Evolutionary conservation across 2,329 filamentous ascomycete genomes (phyloP).

Genomic region (Talaromyces marneffei): DNA sequence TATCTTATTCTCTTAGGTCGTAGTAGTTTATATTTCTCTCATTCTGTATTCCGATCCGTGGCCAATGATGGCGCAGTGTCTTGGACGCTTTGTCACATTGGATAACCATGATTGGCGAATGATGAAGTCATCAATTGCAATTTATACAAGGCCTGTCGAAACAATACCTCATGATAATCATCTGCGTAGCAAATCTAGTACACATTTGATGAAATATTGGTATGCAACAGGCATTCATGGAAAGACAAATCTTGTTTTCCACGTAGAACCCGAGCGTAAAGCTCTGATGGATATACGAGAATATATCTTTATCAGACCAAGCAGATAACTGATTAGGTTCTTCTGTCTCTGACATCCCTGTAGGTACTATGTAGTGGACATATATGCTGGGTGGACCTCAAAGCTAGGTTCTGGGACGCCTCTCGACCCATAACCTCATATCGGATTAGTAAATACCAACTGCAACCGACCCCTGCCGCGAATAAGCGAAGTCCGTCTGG

Average conservation of each 20-base stretch:
- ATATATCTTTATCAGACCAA: background rate
- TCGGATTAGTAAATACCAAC: background rate
- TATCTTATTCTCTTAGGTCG: background rate
- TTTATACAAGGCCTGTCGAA: background rate
- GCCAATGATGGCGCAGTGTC: background rate
- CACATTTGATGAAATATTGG: background rate
- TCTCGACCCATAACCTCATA: background rate
- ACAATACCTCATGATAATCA: no score
- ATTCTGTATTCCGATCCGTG: background rate
- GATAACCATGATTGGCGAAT: background rate
- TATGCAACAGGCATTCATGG: background rate
- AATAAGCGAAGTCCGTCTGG: background rate
- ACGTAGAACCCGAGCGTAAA: background rate
- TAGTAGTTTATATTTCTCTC: background rate
- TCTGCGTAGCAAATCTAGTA: background rate
- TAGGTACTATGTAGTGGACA: background rate
- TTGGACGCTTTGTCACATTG: background rate
- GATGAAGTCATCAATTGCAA: background rate
- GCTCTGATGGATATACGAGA: background rate
- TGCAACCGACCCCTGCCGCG: constrained; percentile 8
- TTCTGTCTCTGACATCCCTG: background rate
- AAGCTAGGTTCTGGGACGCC: background rate
- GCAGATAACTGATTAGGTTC: background rate
- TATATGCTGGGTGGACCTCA: background rate
- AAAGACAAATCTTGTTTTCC: background rate